Evolutionary conservation across 2,329 filamentous ascomycete species (phyloP).

Genomic region (Aspergillus aculeatus): DNA sequence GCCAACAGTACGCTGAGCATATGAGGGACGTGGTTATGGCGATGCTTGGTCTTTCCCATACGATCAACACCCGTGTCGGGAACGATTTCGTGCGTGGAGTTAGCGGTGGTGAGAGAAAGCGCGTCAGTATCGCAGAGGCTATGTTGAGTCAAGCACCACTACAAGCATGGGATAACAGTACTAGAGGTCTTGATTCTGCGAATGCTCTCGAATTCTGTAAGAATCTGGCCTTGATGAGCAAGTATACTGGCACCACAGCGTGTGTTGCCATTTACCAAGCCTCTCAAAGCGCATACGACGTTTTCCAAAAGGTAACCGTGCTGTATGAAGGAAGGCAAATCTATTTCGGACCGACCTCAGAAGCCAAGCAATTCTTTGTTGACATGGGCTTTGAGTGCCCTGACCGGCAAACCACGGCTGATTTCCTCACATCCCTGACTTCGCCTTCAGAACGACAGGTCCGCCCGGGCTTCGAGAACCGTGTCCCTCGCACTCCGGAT

Average conservation of each 20-base stretch:
- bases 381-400: conserved; percentile 66
- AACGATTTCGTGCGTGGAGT: conserved; percentile 62
- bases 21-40: conserved; percentile 48
- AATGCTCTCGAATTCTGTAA: conserved; percentile 58
- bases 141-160: conserved; percentile 48
- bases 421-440: conserved; percentile 68
- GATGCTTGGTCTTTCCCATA: conserved; percentile 51
- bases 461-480: conserved; percentile 57
- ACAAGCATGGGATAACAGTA: conserved; percentile 50
- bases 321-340: conserved; percentile 72
- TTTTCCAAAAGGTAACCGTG: conserved; percentile 68
- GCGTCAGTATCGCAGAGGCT: conserved; percentile 60
- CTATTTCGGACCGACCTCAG: conserved; percentile 62
- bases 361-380: conserved; percentile 64
- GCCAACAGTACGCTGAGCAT: conserved; percentile 43
- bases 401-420: conserved; percentile 62
- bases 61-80: conserved; percentile 47
- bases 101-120: conserved; percentile 60
- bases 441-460: conserved; percentile 59
- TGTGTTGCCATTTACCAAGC: conserved; percentile 53
- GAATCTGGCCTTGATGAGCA: conserved; percentile 50
- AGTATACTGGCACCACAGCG: conserved; percentile 49
- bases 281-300: conserved; percentile 37
- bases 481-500: conserved; percentile 64
- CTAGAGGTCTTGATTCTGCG: conserved; percentile 52